Evolutionary conservation across 192 early-diverging fungal genomes (phyloP), one percentile per base, ranked within the genome.

Genomic region (Umbelopsis sp.): DNA sequence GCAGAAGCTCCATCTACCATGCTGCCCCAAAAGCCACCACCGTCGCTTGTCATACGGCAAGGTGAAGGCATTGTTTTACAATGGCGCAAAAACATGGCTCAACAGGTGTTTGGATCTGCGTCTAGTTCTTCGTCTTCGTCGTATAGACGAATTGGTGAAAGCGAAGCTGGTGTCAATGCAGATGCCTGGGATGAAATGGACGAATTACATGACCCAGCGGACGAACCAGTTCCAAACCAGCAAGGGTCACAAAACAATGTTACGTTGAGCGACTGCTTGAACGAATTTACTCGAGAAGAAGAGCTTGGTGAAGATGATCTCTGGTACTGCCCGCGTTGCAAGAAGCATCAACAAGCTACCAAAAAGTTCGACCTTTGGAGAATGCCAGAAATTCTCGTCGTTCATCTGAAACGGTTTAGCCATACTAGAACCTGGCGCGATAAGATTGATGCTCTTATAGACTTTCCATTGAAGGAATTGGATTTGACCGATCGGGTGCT

Each of bases 351-450:
- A 68, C 76, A 81, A 33, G 93, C 89, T 13, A 91, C 88, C 64
- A 95, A 95, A 74, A 90, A 91, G 69, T 82, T 95, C 22, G 91
- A 93, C 55, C 74, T 95, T 47, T 95, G 91, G 90, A 85, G 82
- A 10, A 79, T 89, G 46, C 92, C 93, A 11, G 91, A 93, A 78
- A 84, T 90, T 45, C 78, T 95, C 22, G 91, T 95, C 3, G 88
- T 95, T 68, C 92, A 93, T 67, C 80, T 95, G 35, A 95, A 95
- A 74, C 84, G 93, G 27, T 95, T 95, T 75, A 87, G 90, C 33
- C 83, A 90, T 27, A 82, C 83, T 35, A 80, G 90, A 25, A 83
- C 85, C 25, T 80, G 75, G 74, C 81, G 91, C 64, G 90, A 92
- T 64, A 94, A 94, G 71, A 86, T 93, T 51, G 92, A 91, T 64